Evolutionary conservation across 2,329 filamentous ascomycete genomes (phyloP), one percentile per base, ranked within the genome.

Genomic region (Fusarium ambrosium): DNA sequence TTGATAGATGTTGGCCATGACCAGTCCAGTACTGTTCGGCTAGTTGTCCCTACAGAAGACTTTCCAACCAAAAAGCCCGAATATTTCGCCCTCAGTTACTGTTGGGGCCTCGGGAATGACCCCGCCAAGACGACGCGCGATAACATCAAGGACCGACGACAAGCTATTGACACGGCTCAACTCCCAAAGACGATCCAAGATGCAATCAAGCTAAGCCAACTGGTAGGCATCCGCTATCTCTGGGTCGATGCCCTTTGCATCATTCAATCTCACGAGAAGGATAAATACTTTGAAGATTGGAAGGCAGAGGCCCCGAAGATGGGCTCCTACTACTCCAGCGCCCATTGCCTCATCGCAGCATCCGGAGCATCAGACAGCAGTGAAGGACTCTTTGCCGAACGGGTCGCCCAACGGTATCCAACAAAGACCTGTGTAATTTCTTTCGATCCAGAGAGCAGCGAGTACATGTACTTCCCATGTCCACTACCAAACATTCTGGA

Each of bases 321-420:
- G 66, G 66, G 62, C 6, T 48, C 43, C 6, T 69, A 69, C 32
- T 69, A 69, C 11, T 37, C 62, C 18, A 65, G 62, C n/a, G 67
- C 55, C 3, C 5, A 56, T 14, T 66, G 55, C 6, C 45, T 66
- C 4, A 62, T 69, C 0, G 56, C 67, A 11, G 67, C 67, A 9
- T 18, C 41, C 11, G 55, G 32, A 2, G 55, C 62, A 6, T 45
- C 48, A 16, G 62, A 69, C n/a, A 69, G 62, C 22, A 39, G 20
- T 18, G 39, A 69, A 20, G 62, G 62, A 1, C 24, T 69, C 16
- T 65, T 69, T 13, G 16, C 37, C 5, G 62, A 69, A 18, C 43
- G 62, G 4, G 11, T 18, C 5, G 29, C 32, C 18, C 32, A 41
- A 9, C 43, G 16, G 4, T 69, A 56, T 27, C 55, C 56, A 22